These are phyloP conservation scores for Tillandsia leiboldiana DNA, from an alignment of 176 grass and related monocot genomes.

Conservation along the genomic window DNA sequence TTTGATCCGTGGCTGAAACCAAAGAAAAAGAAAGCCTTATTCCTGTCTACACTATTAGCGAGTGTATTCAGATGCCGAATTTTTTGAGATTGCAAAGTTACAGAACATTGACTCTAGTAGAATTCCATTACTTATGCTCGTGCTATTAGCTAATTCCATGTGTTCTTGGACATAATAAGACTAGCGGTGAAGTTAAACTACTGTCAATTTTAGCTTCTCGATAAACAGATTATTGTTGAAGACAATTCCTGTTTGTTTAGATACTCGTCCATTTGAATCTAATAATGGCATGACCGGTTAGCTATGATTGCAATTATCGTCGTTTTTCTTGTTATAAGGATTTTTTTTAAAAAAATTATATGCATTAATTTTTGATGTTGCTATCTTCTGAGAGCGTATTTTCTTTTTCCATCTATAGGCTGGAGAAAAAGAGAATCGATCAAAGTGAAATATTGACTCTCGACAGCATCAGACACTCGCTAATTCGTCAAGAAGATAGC, in stretches of 20 bases:
- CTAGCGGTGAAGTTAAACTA: too few relatives aligned
- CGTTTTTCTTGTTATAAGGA: neutral
- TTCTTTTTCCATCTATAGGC: slow-evolving; percentile 22
- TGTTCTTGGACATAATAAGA: too few relatives aligned
- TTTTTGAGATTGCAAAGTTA: too few relatives aligned
- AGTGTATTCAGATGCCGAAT: too few relatives aligned
- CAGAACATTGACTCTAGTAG: too few relatives aligned
- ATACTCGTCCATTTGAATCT: neutral
- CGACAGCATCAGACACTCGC: slow-evolving; percentile 56
- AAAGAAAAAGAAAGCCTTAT: too few relatives aligned
- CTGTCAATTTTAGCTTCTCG: too few relatives aligned
- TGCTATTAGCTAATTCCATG: too few relatives aligned
- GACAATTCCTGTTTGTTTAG: neutral
- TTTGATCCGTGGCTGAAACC: too few relatives aligned
- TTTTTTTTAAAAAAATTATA: neutral
- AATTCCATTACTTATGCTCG: too few relatives aligned
- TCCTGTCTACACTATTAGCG: too few relatives aligned
- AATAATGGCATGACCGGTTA: neutral
- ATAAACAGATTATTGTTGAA: too few relatives aligned
- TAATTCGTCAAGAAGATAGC: slow-evolving; percentile 95
- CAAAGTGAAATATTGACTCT: slow-evolving; percentile 72
- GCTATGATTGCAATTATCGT: neutral
- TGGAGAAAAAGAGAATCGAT: slow-evolving; percentile 61
- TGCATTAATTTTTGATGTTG: neutral
- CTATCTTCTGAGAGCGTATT: neutral